Conservation (phyloP, 2,329 filamentous ascomycete genomes). For the Clarireedia monteithiana region DNA sequence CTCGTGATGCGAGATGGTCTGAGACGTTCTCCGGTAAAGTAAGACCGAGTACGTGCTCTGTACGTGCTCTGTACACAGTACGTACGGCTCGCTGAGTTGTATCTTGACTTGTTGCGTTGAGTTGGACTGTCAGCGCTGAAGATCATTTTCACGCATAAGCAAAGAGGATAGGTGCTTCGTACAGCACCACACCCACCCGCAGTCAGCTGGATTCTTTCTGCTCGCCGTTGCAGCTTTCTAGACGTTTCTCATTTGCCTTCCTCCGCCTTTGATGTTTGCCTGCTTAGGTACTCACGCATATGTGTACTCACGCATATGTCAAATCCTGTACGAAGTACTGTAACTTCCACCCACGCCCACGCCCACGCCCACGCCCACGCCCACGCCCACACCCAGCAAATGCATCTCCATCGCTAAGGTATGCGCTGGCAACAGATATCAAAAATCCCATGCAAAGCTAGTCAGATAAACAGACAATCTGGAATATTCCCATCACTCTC, state of each 20-base stretch:
- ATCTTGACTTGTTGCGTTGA: not conserved
- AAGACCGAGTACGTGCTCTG: not conserved
- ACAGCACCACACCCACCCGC: no score
- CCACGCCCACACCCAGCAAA: not conserved
- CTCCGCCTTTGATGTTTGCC: no score
- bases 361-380: not conserved
- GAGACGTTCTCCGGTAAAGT: slow-evolving; percentile 3
- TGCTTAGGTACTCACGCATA: no score
- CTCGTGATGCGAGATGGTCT: not conserved
- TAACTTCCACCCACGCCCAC: not conserved
- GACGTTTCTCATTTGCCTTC: no score
- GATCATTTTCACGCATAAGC: no score
- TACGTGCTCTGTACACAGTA: no score
- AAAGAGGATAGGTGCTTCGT: no score
- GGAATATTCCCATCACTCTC: slow-evolving; percentile 1
- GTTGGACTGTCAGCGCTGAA: not conserved
- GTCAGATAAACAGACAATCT: not conserved
- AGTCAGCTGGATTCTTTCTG: no score
- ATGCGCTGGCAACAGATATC: slow-evolving; percentile 4
- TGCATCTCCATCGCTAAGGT: not conserved
- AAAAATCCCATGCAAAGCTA: not conserved
- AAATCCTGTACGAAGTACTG: no score
- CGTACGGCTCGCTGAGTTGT: not conserved
- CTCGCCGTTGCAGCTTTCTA: no score
- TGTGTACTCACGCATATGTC: no score